Percentiles rank a stretch among this genome's conserved stretches.
Evolutionary conservation across 495 filamentous ascomycete genomes (phyloP).

Genomic region (Arthonia radiata): DNA sequence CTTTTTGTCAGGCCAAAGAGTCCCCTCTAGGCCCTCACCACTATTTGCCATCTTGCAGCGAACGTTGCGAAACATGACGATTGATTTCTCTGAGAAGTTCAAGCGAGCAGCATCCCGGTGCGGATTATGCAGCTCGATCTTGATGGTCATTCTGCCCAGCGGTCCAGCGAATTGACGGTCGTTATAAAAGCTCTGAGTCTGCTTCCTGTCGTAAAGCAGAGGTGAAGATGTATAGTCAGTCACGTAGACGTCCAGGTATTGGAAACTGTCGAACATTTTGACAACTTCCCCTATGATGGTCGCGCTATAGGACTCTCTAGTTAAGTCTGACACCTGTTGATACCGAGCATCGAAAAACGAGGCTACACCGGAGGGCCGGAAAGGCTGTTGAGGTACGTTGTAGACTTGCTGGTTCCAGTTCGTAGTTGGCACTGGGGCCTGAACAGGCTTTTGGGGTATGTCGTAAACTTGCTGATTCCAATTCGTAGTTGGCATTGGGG

Average conservation of each 20-base stretch:
- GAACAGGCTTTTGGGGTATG: no score
- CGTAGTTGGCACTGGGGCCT: no score
- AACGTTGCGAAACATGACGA: slow-evolving; percentile 46
- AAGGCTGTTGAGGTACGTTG: no score
- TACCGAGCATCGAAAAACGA: no score
- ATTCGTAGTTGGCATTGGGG: no score
- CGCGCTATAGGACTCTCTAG: no score
- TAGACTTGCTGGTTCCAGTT: no score
- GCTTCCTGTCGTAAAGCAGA: slow-evolving; percentile 28
- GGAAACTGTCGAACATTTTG: slow-evolving; percentile 30
- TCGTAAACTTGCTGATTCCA: no score
- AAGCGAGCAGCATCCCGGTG: slow-evolving; percentile 34
- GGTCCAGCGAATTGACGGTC: slow-evolving; percentile 47
- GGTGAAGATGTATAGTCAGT: slow-evolving; percentile 67
- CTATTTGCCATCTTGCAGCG: slow-evolving; percentile 34
- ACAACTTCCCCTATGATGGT: slow-evolving; percentile 60
- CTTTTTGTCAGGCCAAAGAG: slow-evolving; percentile 34
- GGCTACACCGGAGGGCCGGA: no score
- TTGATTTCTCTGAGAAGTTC: slow-evolving; percentile 28
- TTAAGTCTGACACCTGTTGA: no score
- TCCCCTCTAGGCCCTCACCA: slow-evolving; percentile 37
- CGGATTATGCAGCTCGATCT: slow-evolving; percentile 43
- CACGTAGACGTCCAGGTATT: slow-evolving; percentile 54
- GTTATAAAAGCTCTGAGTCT: slow-evolving; percentile 9
- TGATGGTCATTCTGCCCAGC: slow-evolving; percentile 45